Percentiles rank a stretch among this genome's conserved stretches.
Evolutionary conservation across 2,329 filamentous ascomycete genomes (phyloP).

Genomic region (Mycocentrospora acerina): DNA sequence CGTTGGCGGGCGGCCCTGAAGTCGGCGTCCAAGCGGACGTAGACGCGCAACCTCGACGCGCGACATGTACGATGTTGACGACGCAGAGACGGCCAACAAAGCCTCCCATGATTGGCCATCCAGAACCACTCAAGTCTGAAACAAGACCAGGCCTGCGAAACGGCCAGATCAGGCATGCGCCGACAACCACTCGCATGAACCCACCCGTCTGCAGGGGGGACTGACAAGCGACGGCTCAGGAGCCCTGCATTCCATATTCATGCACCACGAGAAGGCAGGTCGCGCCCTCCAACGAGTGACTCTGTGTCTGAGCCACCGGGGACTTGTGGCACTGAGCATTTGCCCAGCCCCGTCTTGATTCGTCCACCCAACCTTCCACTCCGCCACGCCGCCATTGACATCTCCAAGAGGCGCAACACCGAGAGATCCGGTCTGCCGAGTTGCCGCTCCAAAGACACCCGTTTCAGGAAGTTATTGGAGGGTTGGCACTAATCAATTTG

Average conservation of each 20-base stretch:
- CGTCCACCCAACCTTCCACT: too few species aligned
- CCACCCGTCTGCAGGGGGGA: constrained; percentile 7
- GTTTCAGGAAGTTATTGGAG: too few species aligned
- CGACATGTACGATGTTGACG: neutral
- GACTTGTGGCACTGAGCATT: constrained; percentile 5
- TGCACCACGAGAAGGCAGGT: constrained; percentile 13
- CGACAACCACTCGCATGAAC: constrained; percentile 20
- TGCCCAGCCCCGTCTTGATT: too few species aligned
- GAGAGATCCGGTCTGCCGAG: too few species aligned
- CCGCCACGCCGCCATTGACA: too few species aligned
- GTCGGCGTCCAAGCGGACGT: constrained; percentile 6
- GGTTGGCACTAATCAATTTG: too few species aligned
- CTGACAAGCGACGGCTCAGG: constrained; percentile 9
- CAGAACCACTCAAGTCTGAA: too few species aligned
- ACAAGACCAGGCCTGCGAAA: constrained; percentile 14
- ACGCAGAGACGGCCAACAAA: neutral
- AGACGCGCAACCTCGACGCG: constrained; percentile 1
- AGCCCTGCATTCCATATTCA: constrained; percentile 14
- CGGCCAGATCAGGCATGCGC: constrained; percentile 13
- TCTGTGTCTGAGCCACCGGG: constrained; percentile 12
- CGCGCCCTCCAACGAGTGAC: constrained; percentile 15
- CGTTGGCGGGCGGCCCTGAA: constrained; percentile 4
- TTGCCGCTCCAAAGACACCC: too few species aligned
- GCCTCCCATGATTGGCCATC: constrained; percentile 20
- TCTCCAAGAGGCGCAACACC: too few species aligned